Base-by-base conservation (phyloP, 257 asterid species). In the Solanum rostratum region DNA sequence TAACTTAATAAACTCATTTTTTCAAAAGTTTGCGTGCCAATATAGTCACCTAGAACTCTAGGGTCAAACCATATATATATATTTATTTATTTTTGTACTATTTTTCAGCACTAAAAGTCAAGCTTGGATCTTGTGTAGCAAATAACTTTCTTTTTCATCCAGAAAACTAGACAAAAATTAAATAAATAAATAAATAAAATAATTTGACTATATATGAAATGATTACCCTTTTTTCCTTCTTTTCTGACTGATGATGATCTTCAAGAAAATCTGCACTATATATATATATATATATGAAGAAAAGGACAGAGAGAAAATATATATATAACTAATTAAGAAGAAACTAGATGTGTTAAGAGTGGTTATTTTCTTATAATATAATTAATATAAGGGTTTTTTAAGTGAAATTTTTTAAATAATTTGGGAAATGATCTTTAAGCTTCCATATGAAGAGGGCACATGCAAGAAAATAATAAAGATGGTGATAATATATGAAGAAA, bases 21-120 rank as follows among this genome's bases (percentile, higher is more conserved):
- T 3, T 70, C 45, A 55, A 60, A 82, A 82, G 85, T 24, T 82
- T 82, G 57, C 63, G 85, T 82, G 85, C 85, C 22, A 15, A 7
- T 22, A 5, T 29, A 60, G 19, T 16, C 62, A 10, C 60, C 82
- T 78, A 29, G 43, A 78, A 78, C 45, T 30, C 18, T 82, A 45
- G 2, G 33, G 85, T 65, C 85, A 65, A 46, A 65, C 65, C 22
- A 33, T 33, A 33, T 33, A 33, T 4, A 33, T n/a, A n/a, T n/a
- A n/a, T 7, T 49, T 27, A 16, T 46, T 82, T 63, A 18, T 3
- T 52, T 52, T 11, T 20, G 29, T 29, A 14, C 10, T 46, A 52
- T 81, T 69, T 69, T 81, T 57, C 29, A 33, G 30, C 79, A 20
- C 62, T 76, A 24, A 76, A 49, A 49, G 82, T 76, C 62, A 49